Evolutionary conservation across 768 basidiomycete genomes (phyloP), one percentile per base, ranked within the genome.

Genomic region (Tricholoma sp.): DNA sequence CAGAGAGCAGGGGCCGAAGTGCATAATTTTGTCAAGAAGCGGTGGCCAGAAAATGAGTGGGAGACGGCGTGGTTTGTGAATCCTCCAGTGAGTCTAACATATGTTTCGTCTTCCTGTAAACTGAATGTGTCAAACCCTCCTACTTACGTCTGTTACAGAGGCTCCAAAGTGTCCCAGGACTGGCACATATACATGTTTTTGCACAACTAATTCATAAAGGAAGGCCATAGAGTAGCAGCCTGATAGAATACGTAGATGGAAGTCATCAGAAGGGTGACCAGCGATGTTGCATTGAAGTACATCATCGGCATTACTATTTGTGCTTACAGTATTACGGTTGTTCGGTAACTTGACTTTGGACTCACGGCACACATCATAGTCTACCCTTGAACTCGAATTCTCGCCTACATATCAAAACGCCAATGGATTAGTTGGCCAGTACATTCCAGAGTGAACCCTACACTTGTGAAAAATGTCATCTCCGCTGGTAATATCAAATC

Each of bases 21-120:
- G 42, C 75, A 80, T 33, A 70, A 68, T 50, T 93, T 87, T 67
- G 80, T 94, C 11, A 75, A 71, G 66, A 76, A 74, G 49, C 73
- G 82, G 49, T 94, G 92, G 92, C 62, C 65, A 15, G 88, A 91
- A 64, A 67, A 64, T 4, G 78, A 80, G n/a, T 94, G 89, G 91
- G 92, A 94, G 71, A 91, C 90, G 0, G 89, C 89, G 1, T 94
- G 92, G 92, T 93, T 93, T 64, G 87, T 91, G 42, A 94, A 94
- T 65, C 91, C 91, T 42, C 89, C 86, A 50, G 91, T 94, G 63
- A 66, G 88, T 70, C 57, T 18, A 8, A 34, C 6, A 28, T 31
- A 12, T 28, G 20, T 2, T 53, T 8, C 39, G 24, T 37, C 45
- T 50, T 13, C 15, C 34, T 56, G 42, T 41, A 29, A 18, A 2